Evolutionary conservation across 306 rosid genomes (phyloP).

Genomic region (Elaeagnus macrophylla): DNA sequence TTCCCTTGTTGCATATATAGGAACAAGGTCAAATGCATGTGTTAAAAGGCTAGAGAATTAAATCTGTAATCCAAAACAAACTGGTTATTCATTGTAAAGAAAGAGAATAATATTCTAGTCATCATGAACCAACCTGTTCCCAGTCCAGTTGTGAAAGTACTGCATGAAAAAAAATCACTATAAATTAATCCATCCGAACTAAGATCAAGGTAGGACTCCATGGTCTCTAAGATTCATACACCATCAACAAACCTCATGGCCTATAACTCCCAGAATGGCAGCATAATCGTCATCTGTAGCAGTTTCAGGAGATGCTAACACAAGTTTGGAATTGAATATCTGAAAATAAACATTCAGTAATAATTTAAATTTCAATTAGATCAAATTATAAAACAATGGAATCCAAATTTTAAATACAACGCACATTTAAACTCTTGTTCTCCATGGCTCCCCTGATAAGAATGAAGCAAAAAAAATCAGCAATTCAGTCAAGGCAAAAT

Average conservation of each 20-base stretch:
- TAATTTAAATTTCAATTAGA: conserved; percentile 1
- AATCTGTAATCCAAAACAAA: not conserved
- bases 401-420: conserved; percentile 10
- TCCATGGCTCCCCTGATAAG: conserved; percentile 97
- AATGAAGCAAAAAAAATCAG: conserved; percentile 17
- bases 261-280: conserved; percentile 95
- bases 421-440: conserved; percentile 96
- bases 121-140: conserved; percentile 66
- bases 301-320: conserved; percentile 93
- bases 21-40: no score
- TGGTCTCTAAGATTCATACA: conserved; percentile 2
- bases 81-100: conserved; percentile 9
- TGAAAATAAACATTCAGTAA: conserved; percentile 22
- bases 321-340: conserved; percentile 92
- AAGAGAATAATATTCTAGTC: conserved; percentile 2
- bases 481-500: not conserved
- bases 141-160: conserved; percentile 99
- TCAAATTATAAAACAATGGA: conserved; percentile 2
- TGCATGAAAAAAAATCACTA: conserved; percentile 41
- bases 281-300: conserved; percentile 90
- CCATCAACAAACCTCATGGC: conserved; percentile 79
- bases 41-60: no score
- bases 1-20: no score
- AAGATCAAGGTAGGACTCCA: conserved; percentile 14
- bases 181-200: conserved; percentile 16